phyloP scores from a whole-genome alignment of 75 land plant genomes.

The Sequoiadendron giganteum region DNA sequence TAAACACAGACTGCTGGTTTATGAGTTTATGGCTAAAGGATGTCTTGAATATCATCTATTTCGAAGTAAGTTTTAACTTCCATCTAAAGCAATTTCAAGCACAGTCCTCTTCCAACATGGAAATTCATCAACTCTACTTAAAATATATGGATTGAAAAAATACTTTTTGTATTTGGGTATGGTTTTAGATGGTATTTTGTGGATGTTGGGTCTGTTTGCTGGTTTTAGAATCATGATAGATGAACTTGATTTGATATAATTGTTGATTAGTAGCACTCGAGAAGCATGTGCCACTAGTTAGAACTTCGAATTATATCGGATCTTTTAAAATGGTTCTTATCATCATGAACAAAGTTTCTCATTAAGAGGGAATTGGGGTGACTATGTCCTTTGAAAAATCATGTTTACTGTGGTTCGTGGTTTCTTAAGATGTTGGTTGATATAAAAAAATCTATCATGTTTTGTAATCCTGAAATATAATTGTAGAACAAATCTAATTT shows the following conservation, averaged over 20 bases:
- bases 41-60: conserved; percentile 11
- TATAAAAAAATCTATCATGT: not conserved
- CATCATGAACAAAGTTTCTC: not conserved
- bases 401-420: not conserved
- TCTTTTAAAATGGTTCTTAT: not conserved
- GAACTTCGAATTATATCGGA: not conserved
- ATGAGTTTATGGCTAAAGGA: no score
- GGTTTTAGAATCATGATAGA: not conserved
- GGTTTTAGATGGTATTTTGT: not conserved
- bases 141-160: not conserved
- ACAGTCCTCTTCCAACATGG: not conserved
- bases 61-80: conserved; percentile 1
- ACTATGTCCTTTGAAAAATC: not conserved
- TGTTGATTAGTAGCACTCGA: not conserved
- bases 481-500: not conserved
- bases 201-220: not conserved
- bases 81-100: not conserved
- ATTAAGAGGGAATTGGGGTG: not conserved
- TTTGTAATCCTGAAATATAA: not conserved
- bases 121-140: not conserved
- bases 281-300: not conserved
- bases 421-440: not conserved
- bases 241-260: not conserved
- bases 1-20: no score
- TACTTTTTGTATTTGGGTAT: not conserved